A percentile compares a stretch with the other conserved stretches of the same genome.
These are phyloP conservation scores for Trichoderma brevicompactum DNA, from an alignment of 2,329 filamentous ascomycete genomes.

Conservation along the genomic window DNA sequence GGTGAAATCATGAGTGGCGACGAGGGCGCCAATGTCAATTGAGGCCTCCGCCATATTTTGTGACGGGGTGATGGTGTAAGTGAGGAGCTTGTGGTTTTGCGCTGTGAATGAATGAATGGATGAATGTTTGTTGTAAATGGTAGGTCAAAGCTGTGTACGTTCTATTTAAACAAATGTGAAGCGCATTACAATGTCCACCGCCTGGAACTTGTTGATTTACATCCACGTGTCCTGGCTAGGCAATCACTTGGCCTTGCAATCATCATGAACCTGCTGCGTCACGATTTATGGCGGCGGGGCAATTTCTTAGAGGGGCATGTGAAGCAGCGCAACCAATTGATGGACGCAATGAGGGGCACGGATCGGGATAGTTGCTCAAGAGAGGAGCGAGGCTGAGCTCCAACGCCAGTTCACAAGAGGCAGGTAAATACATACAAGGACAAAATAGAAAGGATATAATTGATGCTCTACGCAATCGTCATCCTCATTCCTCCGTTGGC, in stretches of 20 bases:
- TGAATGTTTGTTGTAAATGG: neutral
- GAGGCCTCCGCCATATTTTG: constrained; percentile 1
- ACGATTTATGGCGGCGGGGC: constrained; percentile 1
- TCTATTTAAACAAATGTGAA: neutral
- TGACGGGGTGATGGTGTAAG: no score
- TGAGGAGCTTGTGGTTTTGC: neutral
- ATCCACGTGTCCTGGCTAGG: neutral
- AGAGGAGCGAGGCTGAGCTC: no score
- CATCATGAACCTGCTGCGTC: neutral
- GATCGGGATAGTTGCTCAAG: no score
- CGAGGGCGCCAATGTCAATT: constrained; percentile 6
- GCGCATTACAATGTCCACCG: neutral
- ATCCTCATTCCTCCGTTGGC: constrained; percentile 63
- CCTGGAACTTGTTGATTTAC: neutral
- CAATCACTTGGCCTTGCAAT: neutral
- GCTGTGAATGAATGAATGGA: no score
- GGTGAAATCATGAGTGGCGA: neutral
- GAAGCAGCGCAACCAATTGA: constrained; percentile 1
- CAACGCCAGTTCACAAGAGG: neutral
- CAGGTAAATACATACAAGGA: neutral
- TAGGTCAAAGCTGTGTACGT: neutral
- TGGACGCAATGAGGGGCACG: neutral
- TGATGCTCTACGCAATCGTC: constrained; percentile 39
- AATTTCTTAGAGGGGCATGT: neutral
- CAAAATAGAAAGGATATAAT: no score